Percentiles rank a stretch among this genome's conserved stretches.
phyloP scores from a whole-genome alignment of 768 basidiomycete species.

The Tylopilus plumbeoviolaceoides region DNA sequence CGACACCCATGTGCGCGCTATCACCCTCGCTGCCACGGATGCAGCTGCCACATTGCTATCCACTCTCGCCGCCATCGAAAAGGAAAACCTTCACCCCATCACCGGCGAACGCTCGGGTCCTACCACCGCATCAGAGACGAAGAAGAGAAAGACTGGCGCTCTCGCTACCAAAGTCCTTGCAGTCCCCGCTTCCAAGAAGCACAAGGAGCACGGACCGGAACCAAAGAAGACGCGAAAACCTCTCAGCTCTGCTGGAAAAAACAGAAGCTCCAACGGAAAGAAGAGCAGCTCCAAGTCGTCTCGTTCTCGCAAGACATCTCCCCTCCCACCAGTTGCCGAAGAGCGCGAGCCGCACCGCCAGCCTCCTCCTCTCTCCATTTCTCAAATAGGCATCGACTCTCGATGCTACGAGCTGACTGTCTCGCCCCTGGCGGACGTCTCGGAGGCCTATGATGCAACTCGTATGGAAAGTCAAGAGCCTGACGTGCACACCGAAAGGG shows the following conservation, averaged over 20 bases:
- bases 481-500: slow-evolving; percentile 46
- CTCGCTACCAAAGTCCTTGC: slow-evolving; percentile 51
- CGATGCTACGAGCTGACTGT: slow-evolving; percentile 79
- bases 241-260: slow-evolving; percentile 20
- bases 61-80: slow-evolving; percentile 47
- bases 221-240: slow-evolving; percentile 61
- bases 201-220: slow-evolving; percentile 43
- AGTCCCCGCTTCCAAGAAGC: slow-evolving; percentile 37
- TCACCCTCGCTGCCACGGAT: slow-evolving; percentile 19
- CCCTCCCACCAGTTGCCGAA: slow-evolving; percentile 60
- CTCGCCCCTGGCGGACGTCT: slow-evolving; percentile 73
- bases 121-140: slow-evolving; percentile 34
- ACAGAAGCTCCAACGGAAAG: slow-evolving; percentile 31
- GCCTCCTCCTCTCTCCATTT: slow-evolving; percentile 25
- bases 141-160: slow-evolving; percentile 63
- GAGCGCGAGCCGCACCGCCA: slow-evolving; percentile 38
- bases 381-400: slow-evolving; percentile 62
- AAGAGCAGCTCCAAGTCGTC: slow-evolving; percentile 36
- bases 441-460: slow-evolving; percentile 56
- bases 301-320: slow-evolving; percentile 44
- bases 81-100: slow-evolving; percentile 75
- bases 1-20: slow-evolving; percentile 21
- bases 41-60: slow-evolving; percentile 32
- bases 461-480: slow-evolving; percentile 35
- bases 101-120: slow-evolving; percentile 60